Percentiles rank a stretch among this genome's conserved stretches.
These are phyloP conservation scores for Penicillium coffeae DNA, from an alignment of 495 filamentous ascomycete genomes.

Conservation along the genomic window DNA sequence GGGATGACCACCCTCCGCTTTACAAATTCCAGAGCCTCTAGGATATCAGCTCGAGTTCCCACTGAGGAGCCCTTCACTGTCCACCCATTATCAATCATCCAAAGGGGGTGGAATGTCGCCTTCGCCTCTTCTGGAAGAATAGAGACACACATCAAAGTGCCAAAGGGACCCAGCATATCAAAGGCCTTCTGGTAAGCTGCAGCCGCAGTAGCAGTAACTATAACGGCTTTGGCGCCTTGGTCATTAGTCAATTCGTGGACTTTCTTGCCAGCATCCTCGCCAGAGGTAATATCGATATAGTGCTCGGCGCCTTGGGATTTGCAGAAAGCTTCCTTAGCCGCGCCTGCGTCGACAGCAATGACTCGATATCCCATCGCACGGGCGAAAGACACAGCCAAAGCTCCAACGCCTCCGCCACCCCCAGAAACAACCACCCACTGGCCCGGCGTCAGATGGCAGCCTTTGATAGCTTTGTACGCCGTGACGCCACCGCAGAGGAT, in stretches of 20 bases:
- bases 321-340: slow-evolving; percentile 74
- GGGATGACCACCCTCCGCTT: background rate
- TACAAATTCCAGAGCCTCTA: slow-evolving; percentile 1
- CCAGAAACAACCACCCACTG: slow-evolving; percentile 83
- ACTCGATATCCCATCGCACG: slow-evolving; percentile 80
- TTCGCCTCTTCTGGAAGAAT: background rate
- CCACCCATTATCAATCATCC: slow-evolving; percentile 1
- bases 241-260: background rate
- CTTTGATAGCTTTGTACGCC: slow-evolving; percentile 90
- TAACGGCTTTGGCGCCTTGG: background rate
- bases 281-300: slow-evolving; percentile 2
- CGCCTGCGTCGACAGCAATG: slow-evolving; percentile 80
- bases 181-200: background rate
- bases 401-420: slow-evolving; percentile 82
- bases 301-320: slow-evolving; percentile 59
- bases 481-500: slow-evolving; percentile 88
- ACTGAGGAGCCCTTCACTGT: background rate
- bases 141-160: background rate
- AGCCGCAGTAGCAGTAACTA: background rate
- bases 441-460: slow-evolving; percentile 68
- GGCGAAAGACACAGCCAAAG: slow-evolving; percentile 79
- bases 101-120: background rate
- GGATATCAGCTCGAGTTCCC: background rate
- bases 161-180: background rate
- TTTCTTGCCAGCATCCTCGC: background rate